phyloP scores from a whole-genome alignment of 2,329 filamentous ascomycete species.

The Paraconiothyrium brasiliense region DNA sequence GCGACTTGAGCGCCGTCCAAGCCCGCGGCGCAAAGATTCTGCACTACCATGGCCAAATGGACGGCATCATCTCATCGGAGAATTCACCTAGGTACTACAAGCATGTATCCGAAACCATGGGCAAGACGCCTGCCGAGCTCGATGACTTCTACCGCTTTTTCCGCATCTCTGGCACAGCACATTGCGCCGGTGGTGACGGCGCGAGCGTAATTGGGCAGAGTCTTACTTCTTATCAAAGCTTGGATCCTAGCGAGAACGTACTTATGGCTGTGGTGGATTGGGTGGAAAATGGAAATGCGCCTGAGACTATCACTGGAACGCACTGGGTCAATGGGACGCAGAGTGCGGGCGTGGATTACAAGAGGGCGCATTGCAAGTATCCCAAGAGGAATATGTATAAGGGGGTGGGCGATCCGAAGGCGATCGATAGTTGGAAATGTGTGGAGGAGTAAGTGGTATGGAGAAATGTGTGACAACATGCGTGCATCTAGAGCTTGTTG shows the following conservation, averaged over 20 bases:
- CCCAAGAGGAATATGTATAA: slow-evolving; percentile 47
- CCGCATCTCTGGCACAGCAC: slow-evolving; percentile 61
- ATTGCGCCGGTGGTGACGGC: slow-evolving; percentile 61
- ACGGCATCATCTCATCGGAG: slow-evolving; percentile 56
- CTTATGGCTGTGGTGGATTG: slow-evolving; percentile 59
- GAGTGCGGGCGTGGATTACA: slow-evolving; percentile 40
- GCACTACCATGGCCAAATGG: slow-evolving; percentile 57
- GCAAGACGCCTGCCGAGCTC: slow-evolving; percentile 40
- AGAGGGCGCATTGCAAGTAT: slow-evolving; percentile 50
- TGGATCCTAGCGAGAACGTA: slow-evolving; percentile 55
- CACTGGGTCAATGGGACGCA: slow-evolving; percentile 43
- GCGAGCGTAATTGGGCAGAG: slow-evolving; percentile 51
- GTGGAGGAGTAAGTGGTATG: slow-evolving; percentile 18
- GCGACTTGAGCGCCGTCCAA: slow-evolving; percentile 49
- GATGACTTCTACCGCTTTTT: slow-evolving; percentile 62
- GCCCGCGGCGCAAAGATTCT: slow-evolving; percentile 57
- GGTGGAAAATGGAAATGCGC: slow-evolving; percentile 56
- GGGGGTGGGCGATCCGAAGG: slow-evolving; percentile 40
- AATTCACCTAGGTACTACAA: slow-evolving; percentile 61
- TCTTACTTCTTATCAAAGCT: slow-evolving; percentile 27
- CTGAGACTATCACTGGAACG: slow-evolving; percentile 50
- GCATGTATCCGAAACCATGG: slow-evolving; percentile 57
- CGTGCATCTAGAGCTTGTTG: not conserved
- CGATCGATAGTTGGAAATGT: slow-evolving; percentile 46
- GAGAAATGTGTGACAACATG: not conserved